Evolutionary conservation across 192 early-diverging fungal species (phyloP).

Genomic region (Chytriomyces hyalinus): DNA sequence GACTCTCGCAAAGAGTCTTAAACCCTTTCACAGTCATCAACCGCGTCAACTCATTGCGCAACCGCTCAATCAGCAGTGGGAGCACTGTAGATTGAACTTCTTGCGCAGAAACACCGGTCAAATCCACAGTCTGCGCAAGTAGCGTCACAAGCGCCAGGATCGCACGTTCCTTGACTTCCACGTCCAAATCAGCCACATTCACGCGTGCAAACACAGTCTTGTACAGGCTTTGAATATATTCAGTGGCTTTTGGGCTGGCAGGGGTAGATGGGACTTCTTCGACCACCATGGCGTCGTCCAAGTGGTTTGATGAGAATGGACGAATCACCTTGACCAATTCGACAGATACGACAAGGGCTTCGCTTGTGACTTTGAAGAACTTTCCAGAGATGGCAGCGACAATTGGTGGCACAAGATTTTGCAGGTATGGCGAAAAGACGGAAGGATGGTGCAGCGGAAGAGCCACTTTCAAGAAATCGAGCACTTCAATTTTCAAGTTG

Average conservation of each 20-base stretch:
- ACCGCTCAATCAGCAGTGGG: slow-evolving; percentile 72
- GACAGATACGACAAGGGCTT: slow-evolving; percentile 72
- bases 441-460: slow-evolving; percentile 66
- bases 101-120: slow-evolving; percentile 42
- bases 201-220: slow-evolving; percentile 63
- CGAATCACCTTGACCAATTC: slow-evolving; percentile 78
- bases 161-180: slow-evolving; percentile 85
- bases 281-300: slow-evolving; percentile 1
- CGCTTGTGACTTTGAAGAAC: slow-evolving; percentile 85
- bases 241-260: slow-evolving; percentile 23
- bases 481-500: slow-evolving; percentile 82
- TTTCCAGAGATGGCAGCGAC: slow-evolving; percentile 72
- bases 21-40: slow-evolving; percentile 75
- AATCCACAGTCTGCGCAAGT: slow-evolving; percentile 74
- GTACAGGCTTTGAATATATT: slow-evolving; percentile 61
- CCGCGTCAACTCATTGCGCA: slow-evolving; percentile 83
- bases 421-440: slow-evolving; percentile 63
- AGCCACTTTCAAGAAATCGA: slow-evolving; percentile 73
- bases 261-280: slow-evolving; percentile 42
- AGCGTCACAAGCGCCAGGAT: slow-evolving; percentile 75
- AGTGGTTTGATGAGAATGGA: slow-evolving; percentile 34
- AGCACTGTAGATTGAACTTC: slow-evolving; percentile 51
- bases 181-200: slow-evolving; percentile 72
- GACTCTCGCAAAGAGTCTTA: slow-evolving; percentile 69
- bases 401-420: slow-evolving; percentile 66